phyloP scores from a whole-genome alignment of 192 early-diverging fungal species.

The Mortierella alpina region DNA sequence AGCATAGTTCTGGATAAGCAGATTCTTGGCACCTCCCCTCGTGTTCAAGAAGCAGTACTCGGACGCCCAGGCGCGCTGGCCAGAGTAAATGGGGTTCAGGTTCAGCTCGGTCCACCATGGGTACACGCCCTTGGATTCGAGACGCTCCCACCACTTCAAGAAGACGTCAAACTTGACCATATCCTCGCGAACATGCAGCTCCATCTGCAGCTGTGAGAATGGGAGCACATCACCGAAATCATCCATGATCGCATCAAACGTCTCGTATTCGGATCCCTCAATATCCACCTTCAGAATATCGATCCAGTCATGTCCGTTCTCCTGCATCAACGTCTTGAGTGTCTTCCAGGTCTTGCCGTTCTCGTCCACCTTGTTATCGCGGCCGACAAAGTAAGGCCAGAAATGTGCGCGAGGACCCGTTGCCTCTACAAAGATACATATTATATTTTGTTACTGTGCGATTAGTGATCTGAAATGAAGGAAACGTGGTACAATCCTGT shows the following conservation, averaged over 20 bases:
- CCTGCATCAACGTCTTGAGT: conserved; percentile 15
- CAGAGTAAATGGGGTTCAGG: conserved; percentile 28
- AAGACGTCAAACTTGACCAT: not conserved
- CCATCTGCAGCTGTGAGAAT: conserved; percentile 24
- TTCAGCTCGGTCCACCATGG: conserved; percentile 27
- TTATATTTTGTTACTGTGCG: not conserved
- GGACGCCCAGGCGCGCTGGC: conserved; percentile 18
- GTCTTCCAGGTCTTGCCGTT: conserved; percentile 7
- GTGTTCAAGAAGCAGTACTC: conserved; percentile 51
- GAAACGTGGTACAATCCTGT: not conserved
- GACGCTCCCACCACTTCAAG: conserved; percentile 4
- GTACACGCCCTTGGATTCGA: conserved; percentile 2
- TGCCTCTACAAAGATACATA: conserved; percentile 1
- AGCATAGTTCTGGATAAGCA: conserved; percentile 45
- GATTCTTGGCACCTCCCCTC: conserved; percentile 32
- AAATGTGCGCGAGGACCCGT: conserved; percentile 23
- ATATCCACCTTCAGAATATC: conserved; percentile 36
- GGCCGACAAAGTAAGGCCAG: conserved; percentile 36
- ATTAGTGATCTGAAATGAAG: too few species aligned
- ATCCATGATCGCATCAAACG: conserved; percentile 23
- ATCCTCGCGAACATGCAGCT: conserved; percentile 7
- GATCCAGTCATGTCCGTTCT: conserved; percentile 33
- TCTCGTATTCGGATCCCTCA: conserved; percentile 18
- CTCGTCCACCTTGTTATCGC: conserved; percentile 5
- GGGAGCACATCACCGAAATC: conserved; percentile 21